Evolutionary conservation across 2,329 filamentous ascomycete genomes (phyloP).

Genomic region (Verticillium tricorpus): DNA sequence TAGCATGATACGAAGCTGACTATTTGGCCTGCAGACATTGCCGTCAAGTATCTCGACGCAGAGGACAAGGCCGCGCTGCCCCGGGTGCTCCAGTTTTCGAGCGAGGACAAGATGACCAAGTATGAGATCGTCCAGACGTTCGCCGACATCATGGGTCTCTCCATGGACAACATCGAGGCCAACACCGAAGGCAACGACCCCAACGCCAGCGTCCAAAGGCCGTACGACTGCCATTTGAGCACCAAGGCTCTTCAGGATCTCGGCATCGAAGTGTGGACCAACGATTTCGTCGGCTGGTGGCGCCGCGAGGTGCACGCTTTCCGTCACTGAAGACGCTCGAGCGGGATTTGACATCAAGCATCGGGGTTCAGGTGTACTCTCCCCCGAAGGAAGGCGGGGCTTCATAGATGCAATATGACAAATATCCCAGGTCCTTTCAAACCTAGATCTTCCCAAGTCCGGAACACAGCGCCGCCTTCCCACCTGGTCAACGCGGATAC

Average conservation of each 20-base stretch:
- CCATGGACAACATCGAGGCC: slow-evolving; percentile 62
- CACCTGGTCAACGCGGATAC: too few relatives aligned
- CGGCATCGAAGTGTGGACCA: slow-evolving; percentile 68
- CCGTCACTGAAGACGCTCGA: slow-evolving; percentile 35
- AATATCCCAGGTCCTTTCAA: too few relatives aligned
- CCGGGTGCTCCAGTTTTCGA: slow-evolving; percentile 74
- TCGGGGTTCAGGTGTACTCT: too few relatives aligned
- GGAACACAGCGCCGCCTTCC: too few relatives aligned
- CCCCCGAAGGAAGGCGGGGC: too few relatives aligned
- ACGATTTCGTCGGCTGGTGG: slow-evolving; percentile 82
- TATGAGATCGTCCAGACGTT: slow-evolving; percentile 81
- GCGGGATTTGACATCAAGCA: neutral
- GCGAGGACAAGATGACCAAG: slow-evolving; percentile 83
- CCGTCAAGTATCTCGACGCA: slow-evolving; percentile 59
- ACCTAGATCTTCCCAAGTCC: too few relatives aligned
- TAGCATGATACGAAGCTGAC: neutral
- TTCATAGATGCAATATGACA: too few relatives aligned
- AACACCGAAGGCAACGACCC: slow-evolving; percentile 70
- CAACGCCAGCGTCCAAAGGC: slow-evolving; percentile 67
- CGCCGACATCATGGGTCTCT: slow-evolving; percentile 73
- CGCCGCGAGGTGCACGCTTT: slow-evolving; percentile 57
- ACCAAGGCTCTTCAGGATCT: slow-evolving; percentile 68
- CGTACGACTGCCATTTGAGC: slow-evolving; percentile 84
- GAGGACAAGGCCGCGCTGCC: slow-evolving; percentile 54
- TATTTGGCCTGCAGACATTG: slow-evolving; percentile 51